These are phyloP conservation scores for Neofusicoccum cordaticola DNA, from an alignment of 2,329 filamentous ascomycete species.

Conservation along the genomic window DNA sequence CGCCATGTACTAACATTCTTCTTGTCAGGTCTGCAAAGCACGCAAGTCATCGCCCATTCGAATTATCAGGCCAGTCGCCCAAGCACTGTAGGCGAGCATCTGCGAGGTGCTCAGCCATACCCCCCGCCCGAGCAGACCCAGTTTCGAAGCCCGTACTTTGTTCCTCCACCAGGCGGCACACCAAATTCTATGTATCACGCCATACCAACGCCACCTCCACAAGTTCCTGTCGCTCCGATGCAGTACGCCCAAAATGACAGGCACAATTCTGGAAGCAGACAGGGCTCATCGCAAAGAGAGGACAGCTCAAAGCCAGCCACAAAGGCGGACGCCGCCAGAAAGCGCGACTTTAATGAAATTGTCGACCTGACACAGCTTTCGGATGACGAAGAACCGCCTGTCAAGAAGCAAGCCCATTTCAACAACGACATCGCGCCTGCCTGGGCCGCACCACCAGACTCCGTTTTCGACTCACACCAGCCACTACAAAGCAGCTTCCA, in stretches of 20 bases:
- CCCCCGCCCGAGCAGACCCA: not conserved
- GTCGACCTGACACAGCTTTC: conserved; percentile 51
- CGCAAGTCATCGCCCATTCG: not conserved
- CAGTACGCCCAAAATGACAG: conserved; percentile 27
- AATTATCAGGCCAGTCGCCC: not conserved
- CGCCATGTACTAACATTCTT: no score
- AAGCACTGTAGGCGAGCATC: not conserved
- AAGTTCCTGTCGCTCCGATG: conserved; percentile 32
- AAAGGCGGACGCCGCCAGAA: conserved; percentile 56
- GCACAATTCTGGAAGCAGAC: conserved; percentile 25
- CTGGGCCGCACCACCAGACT: conserved; percentile 3
- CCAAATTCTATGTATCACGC: not conserved
- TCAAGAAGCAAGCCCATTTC: conserved; percentile 26
- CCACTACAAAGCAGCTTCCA: not conserved
- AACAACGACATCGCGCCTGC: not conserved
- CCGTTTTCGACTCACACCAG: not conserved
- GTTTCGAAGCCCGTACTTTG: conserved; percentile 17
- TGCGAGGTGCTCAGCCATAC: not conserved
- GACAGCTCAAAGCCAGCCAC: conserved; percentile 34
- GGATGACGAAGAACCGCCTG: conserved; percentile 45
- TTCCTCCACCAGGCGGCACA: not conserved
- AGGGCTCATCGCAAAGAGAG: conserved; percentile 2
- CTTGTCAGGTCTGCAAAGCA: not conserved
- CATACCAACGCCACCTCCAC: conserved; percentile 21
- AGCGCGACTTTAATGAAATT: conserved; percentile 53